Base-by-base conservation (phyloP, 176 grass and related monocot genomes). In the Paspalum notatum region DNA sequence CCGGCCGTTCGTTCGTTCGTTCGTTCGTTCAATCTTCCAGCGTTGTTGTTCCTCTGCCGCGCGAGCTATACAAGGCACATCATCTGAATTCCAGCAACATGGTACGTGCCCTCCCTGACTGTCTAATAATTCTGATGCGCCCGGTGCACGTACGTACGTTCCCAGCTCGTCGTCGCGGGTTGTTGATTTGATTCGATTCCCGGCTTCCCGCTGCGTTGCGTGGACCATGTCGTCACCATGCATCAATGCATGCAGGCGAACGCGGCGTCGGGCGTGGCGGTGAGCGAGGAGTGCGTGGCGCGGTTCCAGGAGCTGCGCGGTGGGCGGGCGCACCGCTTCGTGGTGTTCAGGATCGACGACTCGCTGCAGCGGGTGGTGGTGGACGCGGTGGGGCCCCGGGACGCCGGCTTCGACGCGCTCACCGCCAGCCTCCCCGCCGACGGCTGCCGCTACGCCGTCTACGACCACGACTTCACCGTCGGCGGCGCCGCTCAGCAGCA, bases 341-440 rank as follows among this genome's bases (percentile, higher is more conserved):
- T 92, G 58, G 72, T 89, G 69, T 92, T 86, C 83, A 92, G 81
- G 84, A 21, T 92, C 37, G 84, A 92, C 72, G 90, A 86, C 62
- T 40, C 77, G 3, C 26, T 62, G 86, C 72, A 73, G 83, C 64
- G 46, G 20, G 84, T 92, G 50, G 76, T 89, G 44, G 87, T 92
- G 27, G 87, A 92, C 40, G 89, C 77, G 54, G 83, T 86, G 6
- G 86, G 90, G 41, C 55, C 21, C 3, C 76, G 83, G 8, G 76
- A 21, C 38, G 38, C 72, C 75, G 54, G 45, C 38, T 89, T 89
- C 76, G 87, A 58, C 0, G 87, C 84, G 50, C 82, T 92, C 6
- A 40, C 87, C 10, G 76, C 76, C 20, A 77, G 44, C 43, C 87
- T 92, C 26, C 91, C 91, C 46, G 66, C 87, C 48, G 73, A 84